Percentiles rank a stretch among this genome's conserved stretches.
Evolutionary conservation across 2,329 filamentous ascomycete genomes (phyloP).

Genomic region (Rhinocladiella mackenziei): DNA sequence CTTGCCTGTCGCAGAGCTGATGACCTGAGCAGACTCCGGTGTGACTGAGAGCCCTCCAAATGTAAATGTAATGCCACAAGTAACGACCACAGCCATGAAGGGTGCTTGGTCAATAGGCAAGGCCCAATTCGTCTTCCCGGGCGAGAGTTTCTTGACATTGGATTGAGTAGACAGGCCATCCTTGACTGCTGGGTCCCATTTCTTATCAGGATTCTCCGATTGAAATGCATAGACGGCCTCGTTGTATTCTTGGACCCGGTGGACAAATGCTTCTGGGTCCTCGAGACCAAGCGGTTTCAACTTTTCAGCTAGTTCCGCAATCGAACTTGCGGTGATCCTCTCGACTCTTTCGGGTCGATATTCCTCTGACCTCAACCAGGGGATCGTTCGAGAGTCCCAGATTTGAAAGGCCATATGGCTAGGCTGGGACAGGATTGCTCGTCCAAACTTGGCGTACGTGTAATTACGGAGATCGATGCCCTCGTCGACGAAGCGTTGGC

Average conservation of each 20-base stretch:
- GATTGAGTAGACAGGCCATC: conserved; percentile 62
- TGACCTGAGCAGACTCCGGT: conserved; percentile 51
- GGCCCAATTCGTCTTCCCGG: conserved; percentile 66
- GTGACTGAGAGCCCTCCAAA: conserved; percentile 61
- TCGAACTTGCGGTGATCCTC: conserved; percentile 48
- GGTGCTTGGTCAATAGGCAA: conserved; percentile 54
- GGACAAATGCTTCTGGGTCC: conserved; percentile 46
- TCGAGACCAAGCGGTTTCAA: conserved; percentile 48
- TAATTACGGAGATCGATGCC: conserved; percentile 63
- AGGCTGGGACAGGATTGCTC: conserved; percentile 58
- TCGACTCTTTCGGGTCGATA: conserved; percentile 57
- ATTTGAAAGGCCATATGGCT: conserved; percentile 59
- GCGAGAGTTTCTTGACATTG: conserved; percentile 37
- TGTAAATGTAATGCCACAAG: conserved; percentile 64
- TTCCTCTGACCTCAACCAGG: conserved; percentile 58
- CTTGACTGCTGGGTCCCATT: conserved; percentile 58
- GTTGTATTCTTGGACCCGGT: conserved; percentile 56
- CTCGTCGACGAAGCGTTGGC: conserved; percentile 63
- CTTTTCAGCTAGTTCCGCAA: conserved; percentile 56
- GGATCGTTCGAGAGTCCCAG: conserved; percentile 54
- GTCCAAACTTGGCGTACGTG: conserved; percentile 64
- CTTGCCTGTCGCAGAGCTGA: conserved; percentile 44
- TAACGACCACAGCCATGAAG: conserved; percentile 61
- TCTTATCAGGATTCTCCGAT: conserved; percentile 42
- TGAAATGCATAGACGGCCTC: conserved; percentile 49